Percentiles rank a stretch among this genome's conserved stretches.
Conservation (phyloP, 257 asterid genomes). For the Scutellaria minor region DNA sequence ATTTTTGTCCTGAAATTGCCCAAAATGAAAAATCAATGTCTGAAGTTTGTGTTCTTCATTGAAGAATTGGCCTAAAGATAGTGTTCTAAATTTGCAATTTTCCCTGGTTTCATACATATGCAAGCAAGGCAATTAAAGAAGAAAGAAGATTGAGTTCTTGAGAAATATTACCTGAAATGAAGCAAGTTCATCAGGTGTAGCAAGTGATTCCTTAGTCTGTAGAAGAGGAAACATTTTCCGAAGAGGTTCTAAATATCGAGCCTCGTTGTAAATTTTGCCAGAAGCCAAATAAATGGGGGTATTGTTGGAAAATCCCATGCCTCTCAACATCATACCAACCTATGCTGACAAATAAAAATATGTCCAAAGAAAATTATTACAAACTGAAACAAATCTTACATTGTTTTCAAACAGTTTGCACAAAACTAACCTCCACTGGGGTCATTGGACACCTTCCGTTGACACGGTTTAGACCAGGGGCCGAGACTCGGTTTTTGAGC, state of each 20-base stretch:
- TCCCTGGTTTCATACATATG: no score
- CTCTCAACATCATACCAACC: conserved; percentile 97
- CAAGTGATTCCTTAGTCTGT: conserved; percentile 76
- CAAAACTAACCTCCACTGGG: conserved; percentile 82
- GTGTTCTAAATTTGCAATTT: no score
- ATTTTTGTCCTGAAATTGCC: no score
- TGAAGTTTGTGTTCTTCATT: no score
- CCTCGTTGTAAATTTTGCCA: conserved; percentile 71
- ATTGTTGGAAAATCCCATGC: conserved; percentile 84
- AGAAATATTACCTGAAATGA: conserved; percentile 53
- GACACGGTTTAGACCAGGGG: conserved; percentile 69
- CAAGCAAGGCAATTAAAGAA: no score
- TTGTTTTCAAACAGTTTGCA: no score
- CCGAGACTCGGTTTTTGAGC: conserved; percentile 48
- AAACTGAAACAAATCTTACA: conserved; percentile 23
- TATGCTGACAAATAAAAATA: conserved; percentile 79
- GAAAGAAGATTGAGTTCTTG: not conserved
- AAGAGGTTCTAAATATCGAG: conserved; percentile 67
- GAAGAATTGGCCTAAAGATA: no score
- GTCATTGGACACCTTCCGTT: conserved; percentile 93
- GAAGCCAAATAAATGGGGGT: conserved; percentile 86
- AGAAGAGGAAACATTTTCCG: conserved; percentile 76
- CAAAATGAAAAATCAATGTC: no score
- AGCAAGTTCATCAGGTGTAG: conserved; percentile 75
- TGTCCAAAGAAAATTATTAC: conserved; percentile 42